Conservation (phyloP, 352 stramenopile genomes). For the Pythium phragmiticola region DNA sequence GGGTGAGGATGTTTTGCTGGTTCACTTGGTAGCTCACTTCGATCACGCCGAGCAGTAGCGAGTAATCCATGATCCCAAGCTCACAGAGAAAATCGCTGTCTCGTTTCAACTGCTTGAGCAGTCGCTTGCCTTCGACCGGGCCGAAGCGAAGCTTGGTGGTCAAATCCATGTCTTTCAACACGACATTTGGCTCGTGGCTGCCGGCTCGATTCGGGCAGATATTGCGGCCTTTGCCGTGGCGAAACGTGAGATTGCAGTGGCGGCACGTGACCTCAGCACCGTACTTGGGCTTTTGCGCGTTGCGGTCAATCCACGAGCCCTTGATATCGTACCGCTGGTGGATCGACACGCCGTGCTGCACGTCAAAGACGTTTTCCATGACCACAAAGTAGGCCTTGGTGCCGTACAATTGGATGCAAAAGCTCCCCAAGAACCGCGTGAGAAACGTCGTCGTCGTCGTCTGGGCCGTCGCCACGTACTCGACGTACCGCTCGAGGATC, state of each 20-base stretch:
- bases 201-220: conserved; percentile 63
- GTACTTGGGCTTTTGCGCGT: conserved; percentile 53
- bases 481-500: conserved; percentile 65
- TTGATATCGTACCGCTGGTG: conserved; percentile 90
- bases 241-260: conserved; percentile 72
- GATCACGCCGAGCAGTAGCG: conserved; percentile 73
- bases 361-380: conserved; percentile 90
- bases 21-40: conserved; percentile 78
- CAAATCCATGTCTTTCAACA: conserved; percentile 82
- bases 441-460: conserved; percentile 48
- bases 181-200: conserved; percentile 65
- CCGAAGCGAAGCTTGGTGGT: conserved; percentile 73
- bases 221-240: conserved; percentile 44
- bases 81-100: conserved; percentile 73
- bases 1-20: conserved; percentile 60
- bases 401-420: conserved; percentile 79
- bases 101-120: conserved; percentile 62
- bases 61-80: conserved; percentile 85
- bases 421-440: conserved; percentile 81
- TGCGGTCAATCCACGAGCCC: conserved; percentile 80
- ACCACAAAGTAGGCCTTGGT: conserved; percentile 78
- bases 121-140: conserved; percentile 34
- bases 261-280: conserved; percentile 66
- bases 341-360: conserved; percentile 67
- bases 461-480: conserved; percentile 39